Evolutionary conservation across 1,284 basidiomycete species (phyloP), one percentile per base, ranked within the genome.

Genomic region (Papiliotrema terrestris): DNA sequence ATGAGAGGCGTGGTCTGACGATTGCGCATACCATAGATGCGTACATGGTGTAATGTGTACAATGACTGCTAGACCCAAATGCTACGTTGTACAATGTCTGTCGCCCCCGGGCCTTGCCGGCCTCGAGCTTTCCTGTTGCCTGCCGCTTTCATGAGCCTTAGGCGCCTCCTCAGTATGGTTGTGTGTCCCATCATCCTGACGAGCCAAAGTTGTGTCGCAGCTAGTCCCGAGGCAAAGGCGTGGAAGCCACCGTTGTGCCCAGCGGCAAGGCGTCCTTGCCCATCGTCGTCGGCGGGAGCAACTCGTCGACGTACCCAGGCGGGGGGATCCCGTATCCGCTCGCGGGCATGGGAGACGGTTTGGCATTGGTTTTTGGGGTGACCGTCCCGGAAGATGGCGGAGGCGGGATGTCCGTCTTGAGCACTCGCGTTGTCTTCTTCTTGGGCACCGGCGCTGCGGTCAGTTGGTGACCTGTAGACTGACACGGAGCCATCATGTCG

Each of bases 371-470:
- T 26, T 39, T 46, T n/a, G 63, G 62, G 9, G 62, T 62, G 26
- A 44, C 54, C n/a, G 45, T 48, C 25, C 29, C n/a, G 23, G 52
- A 54, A 4, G 64, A 59, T 9, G 71, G 66, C 6, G 71, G 64
- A 5, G 76, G 74, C 0, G 73, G 67, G n/a, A 78, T 75, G 20
- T 76, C 73, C 9, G 71, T 76, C 61, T 78, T 78, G 53, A 78
- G 69, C 8, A 78, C 74, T 38, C 76, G 56, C 1, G 72, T 72
- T 3, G 69, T 61, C 61, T 78, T 78, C 57, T 73, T 75, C 56
- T 74, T 73, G 1, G 77, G 77, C 45, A 76, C 74, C 2, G 77
- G 77, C 2, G 77, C 77, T 78, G 49, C 47, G 53, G 48, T 51
- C 39, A 42, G 41, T 32, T 39, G n/a, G n/a, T n/a, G n/a, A 32